Conservation (phyloP, 345 rosid genomes). For the Corchorus capsularis region DNA sequence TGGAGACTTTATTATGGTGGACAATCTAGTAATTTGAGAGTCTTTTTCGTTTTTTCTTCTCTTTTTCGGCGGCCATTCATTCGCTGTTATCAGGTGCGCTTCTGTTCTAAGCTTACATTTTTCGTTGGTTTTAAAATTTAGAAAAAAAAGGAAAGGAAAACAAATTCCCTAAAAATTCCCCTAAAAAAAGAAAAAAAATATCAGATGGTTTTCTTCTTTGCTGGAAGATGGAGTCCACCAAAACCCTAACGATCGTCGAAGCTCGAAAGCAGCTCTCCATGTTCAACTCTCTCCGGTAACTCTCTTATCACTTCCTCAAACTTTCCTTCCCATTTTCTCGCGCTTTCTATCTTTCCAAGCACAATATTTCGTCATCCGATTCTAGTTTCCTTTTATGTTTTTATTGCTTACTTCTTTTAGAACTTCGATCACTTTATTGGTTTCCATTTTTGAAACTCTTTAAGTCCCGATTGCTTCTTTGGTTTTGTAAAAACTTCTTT, state of each 20-base stretch:
- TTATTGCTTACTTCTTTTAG: not conserved
- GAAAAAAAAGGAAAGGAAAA: not conserved
- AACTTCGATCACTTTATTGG: not conserved
- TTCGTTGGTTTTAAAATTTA: not conserved
- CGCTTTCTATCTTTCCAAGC: slow-evolving; percentile 11
- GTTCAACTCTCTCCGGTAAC: slow-evolving; percentile 11
- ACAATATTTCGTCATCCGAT: not conserved
- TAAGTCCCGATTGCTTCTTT: not conserved
- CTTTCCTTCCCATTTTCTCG: slow-evolving; percentile 11
- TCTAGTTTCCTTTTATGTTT: not conserved
- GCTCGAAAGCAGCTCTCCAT: slow-evolving; percentile 6
- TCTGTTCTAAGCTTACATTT: not conserved
- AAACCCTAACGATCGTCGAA: slow-evolving; percentile 18
- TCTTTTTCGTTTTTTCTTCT: not conserved
- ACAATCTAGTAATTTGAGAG: not conserved
- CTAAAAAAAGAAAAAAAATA: not conserved
- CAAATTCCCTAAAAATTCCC: not conserved
- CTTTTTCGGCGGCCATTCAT: not conserved
- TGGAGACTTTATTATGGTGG: not conserved
- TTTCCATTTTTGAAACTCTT: not conserved
- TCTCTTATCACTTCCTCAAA: slow-evolving; percentile 2
- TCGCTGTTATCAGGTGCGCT: not conserved
- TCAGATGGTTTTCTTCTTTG: slow-evolving; percentile 6
- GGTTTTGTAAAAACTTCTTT: not conserved
- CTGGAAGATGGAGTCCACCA: slow-evolving; percentile 4